Conservation (phyloP, 306 rosid genomes). For the Herpetospermum pedunculosum region DNA sequence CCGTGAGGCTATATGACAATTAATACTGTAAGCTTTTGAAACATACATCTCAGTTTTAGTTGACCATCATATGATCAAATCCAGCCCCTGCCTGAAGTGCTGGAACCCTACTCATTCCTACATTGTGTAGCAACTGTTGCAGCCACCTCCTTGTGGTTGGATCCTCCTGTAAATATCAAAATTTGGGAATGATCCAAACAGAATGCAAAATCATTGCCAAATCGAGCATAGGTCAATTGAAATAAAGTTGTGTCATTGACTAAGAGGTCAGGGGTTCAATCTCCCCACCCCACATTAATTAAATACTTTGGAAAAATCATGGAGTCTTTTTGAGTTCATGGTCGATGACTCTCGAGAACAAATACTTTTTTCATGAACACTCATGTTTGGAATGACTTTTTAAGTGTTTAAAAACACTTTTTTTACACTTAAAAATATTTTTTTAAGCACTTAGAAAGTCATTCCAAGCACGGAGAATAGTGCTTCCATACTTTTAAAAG, state of each 20-base stretch:
- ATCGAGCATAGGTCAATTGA: no score
- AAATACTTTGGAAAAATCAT: no score
- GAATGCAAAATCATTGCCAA: background rate
- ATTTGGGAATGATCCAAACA: background rate
- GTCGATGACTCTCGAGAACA: background rate
- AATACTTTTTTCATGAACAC: background rate
- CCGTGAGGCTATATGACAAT: background rate
- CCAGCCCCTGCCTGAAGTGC: conserved; percentile 42
- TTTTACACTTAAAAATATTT: no score
- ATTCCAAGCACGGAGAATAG: no score
- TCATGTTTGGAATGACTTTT: no score
- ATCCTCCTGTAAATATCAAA: conserved; percentile 44
- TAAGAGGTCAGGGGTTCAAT: no score
- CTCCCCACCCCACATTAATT: no score
- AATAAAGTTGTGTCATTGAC: no score
- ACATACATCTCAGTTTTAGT: conserved; percentile 7
- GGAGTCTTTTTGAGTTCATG: background rate
- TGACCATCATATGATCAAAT: conserved; percentile 39
- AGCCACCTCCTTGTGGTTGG: conserved; percentile 66
- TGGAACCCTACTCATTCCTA: conserved; percentile 31
- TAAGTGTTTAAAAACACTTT: no score
- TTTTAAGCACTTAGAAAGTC: no score
- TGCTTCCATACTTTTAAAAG: background rate
- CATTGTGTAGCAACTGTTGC: conserved; percentile 55
- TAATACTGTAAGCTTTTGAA: background rate